A percentile compares a stretch with the other conserved stretches of the same genome.
Evolutionary conservation across 768 basidiomycete species (phyloP).

Genomic region (Boletus rubescentipes): DNA sequence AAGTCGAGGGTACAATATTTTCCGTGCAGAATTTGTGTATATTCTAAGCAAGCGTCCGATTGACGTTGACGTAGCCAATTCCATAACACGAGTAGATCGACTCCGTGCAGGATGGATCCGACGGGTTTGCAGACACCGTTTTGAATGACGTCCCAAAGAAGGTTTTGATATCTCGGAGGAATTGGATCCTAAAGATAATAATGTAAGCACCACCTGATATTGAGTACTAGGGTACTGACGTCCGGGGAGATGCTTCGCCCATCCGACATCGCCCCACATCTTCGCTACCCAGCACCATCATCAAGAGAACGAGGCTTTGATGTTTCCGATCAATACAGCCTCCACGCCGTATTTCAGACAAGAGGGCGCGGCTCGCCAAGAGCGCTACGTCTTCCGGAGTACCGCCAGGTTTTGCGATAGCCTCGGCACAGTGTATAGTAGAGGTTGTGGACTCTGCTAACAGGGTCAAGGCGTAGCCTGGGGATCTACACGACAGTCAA

Average conservation of each 20-base stretch:
- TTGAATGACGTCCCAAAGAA: constrained; percentile 96
- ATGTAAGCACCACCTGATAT: constrained; percentile 3
- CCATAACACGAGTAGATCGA: constrained; percentile 90
- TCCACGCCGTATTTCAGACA: constrained; percentile 75
- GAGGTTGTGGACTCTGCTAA: constrained; percentile 92
- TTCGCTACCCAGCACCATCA: constrained; percentile 97
- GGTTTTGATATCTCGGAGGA: constrained; percentile 75
- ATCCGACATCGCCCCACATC: constrained; percentile 91
- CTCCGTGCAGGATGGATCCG: constrained; percentile 52
- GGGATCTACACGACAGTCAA: constrained; percentile 59
- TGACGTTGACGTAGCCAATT: constrained; percentile 87
- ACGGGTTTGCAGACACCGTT: constrained; percentile 61
- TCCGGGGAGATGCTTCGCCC: constrained; percentile 77
- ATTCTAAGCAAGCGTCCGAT: constrained; percentile 64
- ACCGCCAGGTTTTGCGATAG: constrained; percentile 75
- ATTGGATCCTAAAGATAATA: constrained; percentile 70
- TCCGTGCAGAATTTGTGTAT: constrained; percentile 1
- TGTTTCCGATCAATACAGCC: constrained; percentile 92
- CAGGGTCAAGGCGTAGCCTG: constrained; percentile 90
- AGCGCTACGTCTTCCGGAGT: constrained; percentile 93
- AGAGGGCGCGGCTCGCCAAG: constrained; percentile 71
- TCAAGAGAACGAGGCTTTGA: constrained; percentile 78
- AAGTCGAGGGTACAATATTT: not conserved
- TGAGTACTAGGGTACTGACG: constrained; percentile 50
- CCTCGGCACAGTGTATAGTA: constrained; percentile 84